Conservation (phyloP, 805 yeast species). For the Starmerella floricola region DNA sequence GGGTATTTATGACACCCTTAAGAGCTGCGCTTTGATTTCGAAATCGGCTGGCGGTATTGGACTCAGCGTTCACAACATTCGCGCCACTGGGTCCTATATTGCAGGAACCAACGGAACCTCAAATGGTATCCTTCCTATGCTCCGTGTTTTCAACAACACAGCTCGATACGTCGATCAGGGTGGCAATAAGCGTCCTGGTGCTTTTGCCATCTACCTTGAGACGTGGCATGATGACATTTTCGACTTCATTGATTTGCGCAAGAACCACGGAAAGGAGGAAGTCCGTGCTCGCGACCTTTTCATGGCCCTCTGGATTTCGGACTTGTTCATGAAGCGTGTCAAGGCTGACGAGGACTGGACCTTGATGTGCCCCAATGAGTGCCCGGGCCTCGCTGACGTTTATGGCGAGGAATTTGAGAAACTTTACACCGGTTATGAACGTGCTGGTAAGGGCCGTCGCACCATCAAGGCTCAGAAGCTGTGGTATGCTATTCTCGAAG, state of each 20-base stretch:
- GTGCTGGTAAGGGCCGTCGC: constrained; percentile 49
- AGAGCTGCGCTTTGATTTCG: constrained; percentile 79
- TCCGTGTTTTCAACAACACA: constrained; percentile 86
- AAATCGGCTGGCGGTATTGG: constrained; percentile 97
- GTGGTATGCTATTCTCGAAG: constrained; percentile 79
- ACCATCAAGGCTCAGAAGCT: constrained; percentile 76
- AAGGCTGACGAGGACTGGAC: constrained; percentile 73
- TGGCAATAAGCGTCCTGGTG: constrained; percentile 96
- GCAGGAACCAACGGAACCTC: constrained; percentile 90
- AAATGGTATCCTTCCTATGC: constrained; percentile 90
- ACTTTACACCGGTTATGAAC: constrained; percentile 62
- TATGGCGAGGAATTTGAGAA: constrained; percentile 74
- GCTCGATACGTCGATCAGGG: constrained; percentile 98
- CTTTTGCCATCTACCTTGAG: constrained; percentile 84
- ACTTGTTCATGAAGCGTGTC: constrained; percentile 84
- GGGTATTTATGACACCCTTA: constrained; percentile 82
- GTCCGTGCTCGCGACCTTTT: constrained; percentile 84
- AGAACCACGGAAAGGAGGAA: constrained; percentile 93
- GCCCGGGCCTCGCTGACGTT: constrained; percentile 71
- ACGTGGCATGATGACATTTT: constrained; percentile 95
- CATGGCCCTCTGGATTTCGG: constrained; percentile 91
- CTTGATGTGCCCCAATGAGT: constrained; percentile 76
- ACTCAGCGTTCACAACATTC: constrained; percentile 71
- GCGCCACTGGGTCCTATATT: constrained; percentile 76
- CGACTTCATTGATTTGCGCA: constrained; percentile 73